A percentile compares a stretch with the other conserved stretches of the same genome.
Conservation (phyloP, 1,139 yeast species). For the Sugiyamaella grinbergsii region DNA sequence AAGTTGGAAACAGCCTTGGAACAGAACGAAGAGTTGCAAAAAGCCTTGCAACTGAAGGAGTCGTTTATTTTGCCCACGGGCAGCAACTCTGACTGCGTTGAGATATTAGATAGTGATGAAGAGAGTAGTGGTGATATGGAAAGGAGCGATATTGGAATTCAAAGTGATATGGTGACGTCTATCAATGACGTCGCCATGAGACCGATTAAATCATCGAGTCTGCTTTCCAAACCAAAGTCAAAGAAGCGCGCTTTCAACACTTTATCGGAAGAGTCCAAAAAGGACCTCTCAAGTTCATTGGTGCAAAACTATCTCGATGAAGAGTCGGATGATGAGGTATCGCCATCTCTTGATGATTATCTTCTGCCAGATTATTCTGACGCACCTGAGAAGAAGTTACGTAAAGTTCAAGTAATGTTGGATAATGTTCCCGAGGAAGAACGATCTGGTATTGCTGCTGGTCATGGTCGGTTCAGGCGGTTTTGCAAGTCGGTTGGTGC, state of each 20-base stretch:
- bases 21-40: too few relatives aligned
- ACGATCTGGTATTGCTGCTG: neutral
- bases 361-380: neutral
- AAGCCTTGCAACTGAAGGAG: too few relatives aligned
- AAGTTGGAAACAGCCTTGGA: too few relatives aligned
- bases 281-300: neutral
- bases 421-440: neutral
- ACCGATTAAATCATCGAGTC: neutral
- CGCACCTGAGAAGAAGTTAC: slow-evolving; percentile 3
- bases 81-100: neutral
- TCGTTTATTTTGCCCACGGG: too few relatives aligned
- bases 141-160: neutral
- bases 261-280: neutral
- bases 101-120: neutral
- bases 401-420: neutral
- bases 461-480: neutral
- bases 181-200: neutral
- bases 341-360: neutral
- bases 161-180: neutral
- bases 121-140: neutral
- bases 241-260: neutral
- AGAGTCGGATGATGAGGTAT: neutral
- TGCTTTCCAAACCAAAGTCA: neutral
- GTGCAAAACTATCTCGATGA: neutral
- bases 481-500: slow-evolving; percentile 20